Percentiles rank a stretch among this genome's conserved stretches.
These are phyloP conservation scores for Chrysanthemum lavandulifolium DNA, from an alignment of 129 eudicot species.

Conservation along the genomic window DNA sequence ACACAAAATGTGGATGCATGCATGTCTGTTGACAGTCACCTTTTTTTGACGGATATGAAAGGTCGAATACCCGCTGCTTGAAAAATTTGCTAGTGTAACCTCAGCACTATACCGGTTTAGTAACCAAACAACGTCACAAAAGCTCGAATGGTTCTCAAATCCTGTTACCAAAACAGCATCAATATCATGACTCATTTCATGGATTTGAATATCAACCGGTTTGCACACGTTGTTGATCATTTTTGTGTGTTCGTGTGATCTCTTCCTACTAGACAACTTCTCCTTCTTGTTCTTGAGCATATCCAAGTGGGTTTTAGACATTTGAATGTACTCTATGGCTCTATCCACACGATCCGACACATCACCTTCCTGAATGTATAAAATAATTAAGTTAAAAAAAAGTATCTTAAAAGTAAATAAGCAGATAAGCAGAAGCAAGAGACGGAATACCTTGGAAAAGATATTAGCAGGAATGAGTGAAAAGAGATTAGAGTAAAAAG, in stretches of 20 bases:
- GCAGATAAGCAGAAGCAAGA: background rate
- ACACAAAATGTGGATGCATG: background rate
- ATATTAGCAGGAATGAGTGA: slow-evolving; percentile 53
- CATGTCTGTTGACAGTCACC: slow-evolving; percentile 28
- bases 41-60: slow-evolving; percentile 46
- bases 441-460: slow-evolving; percentile 37
- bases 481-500: slow-evolving; percentile 44
- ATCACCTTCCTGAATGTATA: slow-evolving; percentile 34
- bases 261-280: slow-evolving; percentile 24
- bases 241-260: slow-evolving; percentile 15
- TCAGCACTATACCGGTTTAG: slow-evolving; percentile 39
- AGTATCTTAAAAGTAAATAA: background rate
- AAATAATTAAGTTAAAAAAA: background rate
- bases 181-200: slow-evolving; percentile 42
- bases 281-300: slow-evolving; percentile 42
- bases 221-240: background rate
- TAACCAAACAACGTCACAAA: slow-evolving; percentile 34
- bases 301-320: slow-evolving; percentile 41
- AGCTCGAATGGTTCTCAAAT: slow-evolving; percentile 27
- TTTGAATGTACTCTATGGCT: slow-evolving; percentile 61
- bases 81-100: slow-evolving; percentile 45
- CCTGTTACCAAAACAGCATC: slow-evolving; percentile 43
- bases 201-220: slow-evolving; percentile 36
- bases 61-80: slow-evolving; percentile 34
- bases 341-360: slow-evolving; percentile 61